Evolutionary conservation across 2,329 filamentous ascomycete species (phyloP), one percentile per base, ranked within the genome.

Genomic region (Penicillium glabrum): DNA sequence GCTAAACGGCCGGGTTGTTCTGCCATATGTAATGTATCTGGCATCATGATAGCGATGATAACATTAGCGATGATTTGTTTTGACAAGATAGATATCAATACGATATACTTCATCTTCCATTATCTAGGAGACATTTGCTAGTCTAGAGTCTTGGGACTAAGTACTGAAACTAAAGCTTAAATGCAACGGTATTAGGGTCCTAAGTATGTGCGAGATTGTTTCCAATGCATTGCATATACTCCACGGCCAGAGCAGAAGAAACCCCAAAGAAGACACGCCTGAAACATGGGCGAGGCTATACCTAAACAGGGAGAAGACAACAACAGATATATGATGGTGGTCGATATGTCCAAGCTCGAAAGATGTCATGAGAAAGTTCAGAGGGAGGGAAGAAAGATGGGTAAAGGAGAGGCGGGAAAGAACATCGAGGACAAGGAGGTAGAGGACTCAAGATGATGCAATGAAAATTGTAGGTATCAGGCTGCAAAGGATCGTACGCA

Each of bases 401-500:
- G 37, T 13, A 33, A 26, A 26, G 31, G 21, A 39, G 33, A 26
- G 9, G 45, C 16, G 37, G 51, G 54, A 45, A 61, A 33, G 27
- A 11, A 14, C 29, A 46, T 46, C 3, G 53, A 56, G 21, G 46
- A 24, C 50, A 53, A 46, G 33, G 50, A 61, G 46, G 24, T 47
- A 64, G 61, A 59, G 56, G 56, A 60, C 19, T 60, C 59, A 58
- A 58, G 58, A 54, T 43, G 50, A 53, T 53, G 49, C 39, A 45
- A 45, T 51, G 39, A 44, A 14, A 51, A 23, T 33, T 27, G 47
- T 51, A 59, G 54, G 46, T 61, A 53, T 53, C 56, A 62, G 63
- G 61, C 62, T 57, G 58, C 63, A 27, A 63, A 64, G 59, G 62
- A 64, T 64, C 57, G 63, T 65, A 61, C 53, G 33, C 53, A 53